Conservation (phyloP, 192 early-diverging fungal species). For the Coemansia sp. region DNA sequence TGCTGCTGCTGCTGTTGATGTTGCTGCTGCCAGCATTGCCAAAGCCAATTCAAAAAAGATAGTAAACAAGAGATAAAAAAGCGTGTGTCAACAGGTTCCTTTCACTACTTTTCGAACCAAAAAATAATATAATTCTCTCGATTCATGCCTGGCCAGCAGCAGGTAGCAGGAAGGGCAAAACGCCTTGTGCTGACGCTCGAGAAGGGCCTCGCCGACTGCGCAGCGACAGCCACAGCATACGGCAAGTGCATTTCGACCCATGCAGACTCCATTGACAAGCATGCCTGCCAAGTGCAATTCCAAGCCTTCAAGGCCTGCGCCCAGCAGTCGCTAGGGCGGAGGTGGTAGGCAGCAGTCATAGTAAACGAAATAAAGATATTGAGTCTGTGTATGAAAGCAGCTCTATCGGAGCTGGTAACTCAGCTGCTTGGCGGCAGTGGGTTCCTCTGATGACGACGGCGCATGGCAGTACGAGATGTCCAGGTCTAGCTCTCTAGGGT, state of each 20-base stretch:
- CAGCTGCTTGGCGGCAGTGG: slow-evolving; percentile 9
- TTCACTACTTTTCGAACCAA: not conserved
- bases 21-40: slow-evolving; percentile 1
- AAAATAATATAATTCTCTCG: not conserved
- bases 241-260: slow-evolving; percentile 55
- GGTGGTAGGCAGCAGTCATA: slow-evolving; percentile 22
- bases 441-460: not conserved
- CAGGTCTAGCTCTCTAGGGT: slow-evolving; percentile 71
- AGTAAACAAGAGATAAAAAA: not conserved
- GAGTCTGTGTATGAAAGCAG: not conserved
- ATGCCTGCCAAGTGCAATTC: slow-evolving; percentile 60
- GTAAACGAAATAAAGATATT: not conserved
- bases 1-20: too few relatives aligned
- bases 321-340: slow-evolving; percentile 52
- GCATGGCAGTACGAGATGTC: slow-evolving; percentile 54
- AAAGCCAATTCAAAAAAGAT: not conserved
- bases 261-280: slow-evolving; percentile 55
- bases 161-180: slow-evolving; percentile 25
- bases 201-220: slow-evolving; percentile 39
- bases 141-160: slow-evolving; percentile 20
- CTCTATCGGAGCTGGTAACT: slow-evolving; percentile 38
- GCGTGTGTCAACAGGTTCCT: too few relatives aligned
- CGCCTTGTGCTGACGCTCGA: slow-evolving; percentile 50
- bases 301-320: slow-evolving; percentile 58
- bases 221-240: slow-evolving; percentile 51